Base-by-base conservation (phyloP, 345 rosid species). In the Bruguiera parviflora region DNA sequence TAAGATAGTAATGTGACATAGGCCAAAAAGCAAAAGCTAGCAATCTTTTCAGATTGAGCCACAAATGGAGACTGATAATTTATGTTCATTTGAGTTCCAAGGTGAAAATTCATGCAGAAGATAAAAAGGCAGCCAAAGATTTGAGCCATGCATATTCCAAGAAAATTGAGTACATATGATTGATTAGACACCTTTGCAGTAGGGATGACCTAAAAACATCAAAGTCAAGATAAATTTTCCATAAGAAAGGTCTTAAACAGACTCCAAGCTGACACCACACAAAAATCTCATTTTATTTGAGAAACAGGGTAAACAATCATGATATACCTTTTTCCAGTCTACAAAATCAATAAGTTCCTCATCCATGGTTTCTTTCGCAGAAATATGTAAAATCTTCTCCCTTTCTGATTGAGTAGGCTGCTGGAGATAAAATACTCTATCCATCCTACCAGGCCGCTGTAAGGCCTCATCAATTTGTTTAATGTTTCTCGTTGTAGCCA, bases 391-490 rank as follows among this genome's bases (percentile, higher is more conserved):
- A 75, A 92, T 90, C 80, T 81, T 87, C 84, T 92, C 98, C 82
- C 98, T 92, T 79, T 92, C 98, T 69, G 73, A 71, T 83, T 89
- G 88, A 64, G 98, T 90, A 70, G 96, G 98, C 72, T 82, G 84
- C 74, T 92, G 98, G 75, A 92, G 96, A 83, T 84, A 83, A 77
- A 92, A 92, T 72, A 90, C 81, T 81, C 96, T 86, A 79, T 92
- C 98, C 98, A 92, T 92, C 65, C 98, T 89, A 73, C 98, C 98
- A 67, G 98, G 98, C 62, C 98, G 83, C 79, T 73, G 89, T 65
- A 92, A 87, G 1, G 98, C 98, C 78, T 87, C 90, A 80, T 92
- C 98, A 66, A 92, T 90, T 79, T 90, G 93, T 80, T 90, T 92
- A 75, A 88, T 84, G 81, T 88, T 88, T 74, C 89, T 82, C 27